phyloP scores from a whole-genome alignment of 2,329 filamentous ascomycete species.

The Ophiostoma himal-ulmi region DNA sequence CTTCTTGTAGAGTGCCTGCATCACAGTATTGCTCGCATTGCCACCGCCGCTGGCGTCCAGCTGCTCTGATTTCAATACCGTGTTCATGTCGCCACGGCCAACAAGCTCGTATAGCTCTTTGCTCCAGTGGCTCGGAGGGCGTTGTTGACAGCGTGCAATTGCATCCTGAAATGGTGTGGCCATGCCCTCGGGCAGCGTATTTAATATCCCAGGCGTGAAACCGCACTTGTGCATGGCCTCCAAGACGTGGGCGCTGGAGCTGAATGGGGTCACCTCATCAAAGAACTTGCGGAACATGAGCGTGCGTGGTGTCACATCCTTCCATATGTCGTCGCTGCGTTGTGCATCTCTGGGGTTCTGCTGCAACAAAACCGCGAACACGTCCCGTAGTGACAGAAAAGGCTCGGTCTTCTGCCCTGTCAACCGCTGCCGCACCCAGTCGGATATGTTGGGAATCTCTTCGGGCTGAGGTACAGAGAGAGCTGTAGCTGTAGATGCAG shows the following conservation, averaged over 20 bases:
- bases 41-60: constrained; percentile 28
- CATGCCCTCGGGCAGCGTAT: constrained; percentile 81
- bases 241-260: constrained; percentile 56
- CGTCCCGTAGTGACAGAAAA: constrained; percentile 42
- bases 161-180: constrained; percentile 74
- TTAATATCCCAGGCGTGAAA: constrained; percentile 61
- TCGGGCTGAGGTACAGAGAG: constrained; percentile 31
- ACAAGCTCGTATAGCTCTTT: constrained; percentile 66
- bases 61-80: constrained; percentile 51
- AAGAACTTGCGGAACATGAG: constrained; percentile 65
- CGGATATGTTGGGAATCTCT: constrained; percentile 37
- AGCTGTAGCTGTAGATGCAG: background rate
- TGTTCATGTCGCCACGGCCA: constrained; percentile 72
- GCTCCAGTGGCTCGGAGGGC: constrained; percentile 72
- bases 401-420: constrained; percentile 34
- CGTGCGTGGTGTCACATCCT: constrained; percentile 57
- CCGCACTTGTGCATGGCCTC: constrained; percentile 67
- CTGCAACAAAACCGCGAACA: constrained; percentile 40
- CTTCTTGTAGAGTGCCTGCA: constrained; percentile 9
- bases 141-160: constrained; percentile 76
- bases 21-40: constrained; percentile 11
- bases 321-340: constrained; percentile 39
- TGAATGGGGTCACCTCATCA: constrained; percentile 29
- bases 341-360: constrained; percentile 35
- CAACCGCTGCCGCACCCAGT: constrained; percentile 49